Base-by-base conservation (phyloP, 192 early-diverging fungal species). In the Rhizophagus sp. region DNA sequence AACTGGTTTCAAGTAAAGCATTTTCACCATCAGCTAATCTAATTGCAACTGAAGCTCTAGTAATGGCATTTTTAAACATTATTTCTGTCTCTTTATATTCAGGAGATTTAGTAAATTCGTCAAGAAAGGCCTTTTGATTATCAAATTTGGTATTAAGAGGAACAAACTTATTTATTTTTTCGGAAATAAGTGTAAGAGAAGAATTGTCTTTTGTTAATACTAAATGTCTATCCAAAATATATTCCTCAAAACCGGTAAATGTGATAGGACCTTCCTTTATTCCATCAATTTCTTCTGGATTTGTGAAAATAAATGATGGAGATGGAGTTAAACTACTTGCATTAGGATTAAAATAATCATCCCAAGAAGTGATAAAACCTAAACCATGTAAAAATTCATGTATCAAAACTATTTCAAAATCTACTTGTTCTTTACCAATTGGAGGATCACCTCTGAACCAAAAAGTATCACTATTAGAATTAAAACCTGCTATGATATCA, bases 381-480 rank as follows among this genome's bases (percentile, higher is more conserved):
- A 75, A 75, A 11, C 73, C 73, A 17, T 75, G 73, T 12, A 52
- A n/a, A 12, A 75, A 62, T 75, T 75, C 73, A 34, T 75, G 73
- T 6, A 36, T 15, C 2, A 75, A 25, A 33, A 61, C 73, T 12
- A 36, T 3, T 22, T 7, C 50, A 75, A 75, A 62, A 52, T 75
- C 73, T 19, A 75, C 33, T 61, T 75, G 73, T 3, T 57, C 5
- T n/a, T n/a, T 33, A 24, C 24, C 52, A 34, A 24, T n/a, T 34
- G 25, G 52, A 4, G 30, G 57, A 34, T 62, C 30, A 33, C 49
- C 73, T 19, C 15, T 15, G 15, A 75, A 57, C 49, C 49, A 75
- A 34, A 61, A 36, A 34, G 17, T 12, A 11, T 24, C 4, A 12
- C 50, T 61, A 52, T 33, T 19, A n/a, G 50, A 62, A 62, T 50